Evolutionary conservation across 257 asterid genomes (phyloP).

Genomic region (Coffea eugenioides): DNA sequence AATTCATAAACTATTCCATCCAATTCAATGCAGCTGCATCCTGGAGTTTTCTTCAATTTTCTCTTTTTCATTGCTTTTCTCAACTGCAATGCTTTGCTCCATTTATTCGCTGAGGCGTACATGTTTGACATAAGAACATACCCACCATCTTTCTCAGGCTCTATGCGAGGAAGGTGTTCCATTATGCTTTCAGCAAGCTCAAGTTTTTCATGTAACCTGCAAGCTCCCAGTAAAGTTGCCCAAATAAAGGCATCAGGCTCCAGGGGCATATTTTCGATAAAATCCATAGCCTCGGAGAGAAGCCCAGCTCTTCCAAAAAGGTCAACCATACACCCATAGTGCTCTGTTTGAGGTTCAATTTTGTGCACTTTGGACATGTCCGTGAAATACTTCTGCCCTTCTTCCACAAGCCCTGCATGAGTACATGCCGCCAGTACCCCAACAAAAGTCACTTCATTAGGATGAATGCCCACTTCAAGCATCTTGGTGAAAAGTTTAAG

Average conservation of each 20-base stretch:
- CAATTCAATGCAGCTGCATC: slow-evolving; percentile 46
- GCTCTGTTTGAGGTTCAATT: slow-evolving; percentile 33
- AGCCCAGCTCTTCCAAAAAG: slow-evolving; percentile 37
- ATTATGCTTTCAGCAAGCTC: slow-evolving; percentile 33
- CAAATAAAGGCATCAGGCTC: slow-evolving; percentile 33
- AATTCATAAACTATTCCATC: slow-evolving; percentile 37
- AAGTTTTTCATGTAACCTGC: slow-evolving; percentile 33
- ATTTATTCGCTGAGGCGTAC: slow-evolving; percentile 34
- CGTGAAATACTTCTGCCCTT: slow-evolving; percentile 26
- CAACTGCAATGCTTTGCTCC: slow-evolving; percentile 22
- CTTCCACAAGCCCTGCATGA: slow-evolving; percentile 34
- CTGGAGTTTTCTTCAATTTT: slow-evolving; percentile 36
- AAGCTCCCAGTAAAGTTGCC: slow-evolving; percentile 38
- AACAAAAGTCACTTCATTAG: slow-evolving; percentile 36
- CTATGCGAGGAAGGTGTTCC: slow-evolving; percentile 20
- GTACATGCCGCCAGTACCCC: slow-evolving; percentile 39
- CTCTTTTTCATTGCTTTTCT: slow-evolving; percentile 30
- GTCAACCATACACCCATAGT: slow-evolving; percentile 43
- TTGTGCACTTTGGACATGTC: slow-evolving; percentile 34
- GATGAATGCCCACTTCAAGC: slow-evolving; percentile 30
- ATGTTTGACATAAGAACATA: slow-evolving; percentile 38
- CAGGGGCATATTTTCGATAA: slow-evolving; percentile 28
- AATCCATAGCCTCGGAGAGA: slow-evolving; percentile 26
- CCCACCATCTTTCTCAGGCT: slow-evolving; percentile 28
- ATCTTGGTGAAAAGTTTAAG: slow-evolving; percentile 31